These are phyloP conservation scores for Aciculoconidium aculeatum DNA, from an alignment of 805 yeast genomes.

Conservation along the genomic window DNA sequence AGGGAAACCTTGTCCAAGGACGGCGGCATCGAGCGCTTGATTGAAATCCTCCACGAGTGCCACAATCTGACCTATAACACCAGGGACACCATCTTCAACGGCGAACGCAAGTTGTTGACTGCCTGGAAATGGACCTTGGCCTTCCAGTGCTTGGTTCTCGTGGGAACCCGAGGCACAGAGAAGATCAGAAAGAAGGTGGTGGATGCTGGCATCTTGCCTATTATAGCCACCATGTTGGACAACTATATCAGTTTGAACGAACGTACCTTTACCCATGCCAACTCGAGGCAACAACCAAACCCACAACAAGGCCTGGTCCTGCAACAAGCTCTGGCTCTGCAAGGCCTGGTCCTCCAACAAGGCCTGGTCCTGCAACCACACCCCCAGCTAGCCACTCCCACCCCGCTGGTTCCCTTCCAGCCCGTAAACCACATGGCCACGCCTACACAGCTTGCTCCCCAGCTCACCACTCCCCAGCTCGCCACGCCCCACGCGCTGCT, in stretches of 20 bases:
- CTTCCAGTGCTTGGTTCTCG: constrained; percentile 83
- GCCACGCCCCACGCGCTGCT: no score
- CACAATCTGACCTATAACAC: constrained; percentile 32
- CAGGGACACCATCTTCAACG: constrained; percentile 27
- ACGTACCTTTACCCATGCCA: constrained; percentile 30
- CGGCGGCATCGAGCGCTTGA: constrained; percentile 88
- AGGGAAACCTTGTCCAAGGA: constrained; percentile 84
- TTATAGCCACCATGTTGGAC: constrained; percentile 86
- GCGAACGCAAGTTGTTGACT: constrained; percentile 47
- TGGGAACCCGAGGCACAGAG: constrained; percentile 93
- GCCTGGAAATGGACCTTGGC: constrained; percentile 98
- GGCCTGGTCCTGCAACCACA: constrained; percentile 1
- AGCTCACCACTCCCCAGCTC: no score
- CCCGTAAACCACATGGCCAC: no score
- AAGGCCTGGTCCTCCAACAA: constrained; percentile 4
- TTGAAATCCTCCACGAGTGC: constrained; percentile 81
- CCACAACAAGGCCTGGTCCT: constrained; percentile 1
- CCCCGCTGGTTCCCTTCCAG: no score
- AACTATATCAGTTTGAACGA: constrained; percentile 57
- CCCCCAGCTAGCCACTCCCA: no score
- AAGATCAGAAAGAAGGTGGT: constrained; percentile 78
- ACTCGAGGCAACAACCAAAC: constrained; percentile 12
- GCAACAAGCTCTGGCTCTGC: no score
- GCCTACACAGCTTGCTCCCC: no score
- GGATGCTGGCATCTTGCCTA: constrained; percentile 86